Conservation (phyloP, 1,284 basidiomycete species). For the Pyrrhoderma noxium region DNA sequence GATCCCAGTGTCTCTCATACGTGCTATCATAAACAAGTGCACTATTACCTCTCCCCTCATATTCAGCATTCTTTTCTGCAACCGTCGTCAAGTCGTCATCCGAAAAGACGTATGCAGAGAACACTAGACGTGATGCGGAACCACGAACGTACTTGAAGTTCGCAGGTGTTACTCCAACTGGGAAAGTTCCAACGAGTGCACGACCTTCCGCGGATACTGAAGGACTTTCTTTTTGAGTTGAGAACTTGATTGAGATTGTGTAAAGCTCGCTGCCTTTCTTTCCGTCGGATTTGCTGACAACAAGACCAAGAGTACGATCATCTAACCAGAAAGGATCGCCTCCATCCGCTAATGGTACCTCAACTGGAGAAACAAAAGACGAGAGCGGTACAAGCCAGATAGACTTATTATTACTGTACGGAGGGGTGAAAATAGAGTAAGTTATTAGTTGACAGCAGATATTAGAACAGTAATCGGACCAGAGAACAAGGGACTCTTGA, state of each 20-base stretch:
- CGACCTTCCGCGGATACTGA: constrained; percentile 27
- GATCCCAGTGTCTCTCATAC: constrained; percentile 85
- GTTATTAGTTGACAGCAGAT: no score
- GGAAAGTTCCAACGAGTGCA: constrained; percentile 50
- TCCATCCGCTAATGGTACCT: constrained; percentile 32
- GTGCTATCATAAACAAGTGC: constrained; percentile 75
- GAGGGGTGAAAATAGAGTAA: not conserved
- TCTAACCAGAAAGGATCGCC: constrained; percentile 73
- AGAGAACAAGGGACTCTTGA: not conserved
- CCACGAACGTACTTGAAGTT: constrained; percentile 66
- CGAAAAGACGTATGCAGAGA: constrained; percentile 70
- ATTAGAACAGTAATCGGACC: not conserved
- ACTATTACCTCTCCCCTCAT: constrained; percentile 62
- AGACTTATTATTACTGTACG: constrained; percentile 52
- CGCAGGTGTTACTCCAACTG: constrained; percentile 47
- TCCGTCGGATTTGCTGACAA: constrained; percentile 41
- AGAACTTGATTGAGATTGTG: constrained; percentile 43
- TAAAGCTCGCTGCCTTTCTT: constrained; percentile 39
- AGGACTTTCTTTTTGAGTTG: constrained; percentile 22
- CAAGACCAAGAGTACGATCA: constrained; percentile 57
- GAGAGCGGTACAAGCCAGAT: constrained; percentile 57
- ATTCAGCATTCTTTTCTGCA: constrained; percentile 59
- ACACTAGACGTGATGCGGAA: constrained; percentile 42
- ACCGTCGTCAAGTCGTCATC: constrained; percentile 66
- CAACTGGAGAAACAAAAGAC: constrained; percentile 37